These are phyloP conservation scores for Phytophthora foliorum DNA, from an alignment of 352 stramenopile species.

Conservation along the genomic window DNA sequence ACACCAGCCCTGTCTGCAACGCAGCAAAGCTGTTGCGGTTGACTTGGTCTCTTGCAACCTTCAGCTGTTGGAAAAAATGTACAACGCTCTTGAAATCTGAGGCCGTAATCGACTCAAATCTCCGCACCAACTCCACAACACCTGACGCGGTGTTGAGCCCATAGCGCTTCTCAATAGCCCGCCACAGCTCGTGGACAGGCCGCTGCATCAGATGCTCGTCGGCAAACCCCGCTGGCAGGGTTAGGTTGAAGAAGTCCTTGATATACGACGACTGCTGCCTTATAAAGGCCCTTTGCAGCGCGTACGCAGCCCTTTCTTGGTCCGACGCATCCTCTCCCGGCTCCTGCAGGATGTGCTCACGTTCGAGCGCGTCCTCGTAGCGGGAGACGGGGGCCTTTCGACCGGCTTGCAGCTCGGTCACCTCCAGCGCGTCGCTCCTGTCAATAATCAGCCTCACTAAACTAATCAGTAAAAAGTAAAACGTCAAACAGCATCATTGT, in stretches of 20 bases:
- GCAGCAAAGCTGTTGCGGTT: not conserved
- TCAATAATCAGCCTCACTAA: too few relatives aligned
- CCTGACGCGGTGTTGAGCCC: slow-evolving; percentile 8
- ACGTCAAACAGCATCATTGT: too few relatives aligned
- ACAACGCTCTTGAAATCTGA: slow-evolving; percentile 4
- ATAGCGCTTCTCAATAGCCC: slow-evolving; percentile 4
- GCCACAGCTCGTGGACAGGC: slow-evolving; percentile 7
- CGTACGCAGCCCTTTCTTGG: not conserved
- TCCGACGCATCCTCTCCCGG: not conserved
- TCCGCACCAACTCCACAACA: slow-evolving; percentile 1
- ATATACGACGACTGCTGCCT: slow-evolving; percentile 4
- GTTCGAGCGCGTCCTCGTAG: too few relatives aligned
- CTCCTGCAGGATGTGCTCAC: too few relatives aligned
- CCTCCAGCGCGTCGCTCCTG: too few relatives aligned
- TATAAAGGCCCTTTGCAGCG: not conserved
- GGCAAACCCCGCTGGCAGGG: not conserved
- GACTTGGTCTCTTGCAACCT: not conserved
- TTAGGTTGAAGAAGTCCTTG: slow-evolving; percentile 14
- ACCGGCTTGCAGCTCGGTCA: too few relatives aligned
- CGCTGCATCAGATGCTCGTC: not conserved
- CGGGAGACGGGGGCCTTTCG: too few relatives aligned
- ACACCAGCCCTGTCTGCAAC: not conserved
- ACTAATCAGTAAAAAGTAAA: too few relatives aligned
- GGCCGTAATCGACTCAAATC: not conserved
- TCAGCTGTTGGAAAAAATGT: slow-evolving; percentile 3